phyloP scores from a whole-genome alignment of 2,329 filamentous ascomycete species.

The Epichloe gansuensis region DNA sequence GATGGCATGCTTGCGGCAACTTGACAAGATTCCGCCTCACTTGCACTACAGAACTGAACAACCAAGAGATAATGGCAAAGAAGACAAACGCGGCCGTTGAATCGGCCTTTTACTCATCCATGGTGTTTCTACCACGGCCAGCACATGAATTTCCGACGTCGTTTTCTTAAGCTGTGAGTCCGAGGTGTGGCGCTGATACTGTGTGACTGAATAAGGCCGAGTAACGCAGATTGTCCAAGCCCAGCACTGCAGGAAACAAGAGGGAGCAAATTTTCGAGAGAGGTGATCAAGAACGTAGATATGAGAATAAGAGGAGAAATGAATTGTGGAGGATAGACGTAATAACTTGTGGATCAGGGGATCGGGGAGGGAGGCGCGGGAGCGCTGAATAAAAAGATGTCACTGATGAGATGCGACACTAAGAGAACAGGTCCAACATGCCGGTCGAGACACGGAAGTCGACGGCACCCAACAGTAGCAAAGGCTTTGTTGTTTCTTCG shows the following conservation, averaged over 20 bases:
- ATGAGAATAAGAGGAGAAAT: neutral
- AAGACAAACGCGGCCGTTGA: neutral
- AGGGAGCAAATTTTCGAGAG: neutral
- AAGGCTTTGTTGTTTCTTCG: neutral
- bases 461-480: neutral
- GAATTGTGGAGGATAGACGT: neutral
- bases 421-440: neutral
- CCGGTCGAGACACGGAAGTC: neutral
- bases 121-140: neutral
- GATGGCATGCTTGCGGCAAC: conserved; percentile 20
- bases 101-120: neutral
- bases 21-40: neutral
- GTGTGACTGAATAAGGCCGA: neutral
- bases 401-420: neutral
- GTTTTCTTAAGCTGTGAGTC: neutral
- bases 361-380: neutral
- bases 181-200: neutral
- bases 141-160: neutral
- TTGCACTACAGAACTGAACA: neutral
- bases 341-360: neutral
- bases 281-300: neutral
- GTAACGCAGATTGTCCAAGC: neutral
- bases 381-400: neutral
- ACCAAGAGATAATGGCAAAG: neutral
- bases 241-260: neutral